Conservation (phyloP, 257 asterid genomes). For the Ajuga chamaepitys region DNA sequence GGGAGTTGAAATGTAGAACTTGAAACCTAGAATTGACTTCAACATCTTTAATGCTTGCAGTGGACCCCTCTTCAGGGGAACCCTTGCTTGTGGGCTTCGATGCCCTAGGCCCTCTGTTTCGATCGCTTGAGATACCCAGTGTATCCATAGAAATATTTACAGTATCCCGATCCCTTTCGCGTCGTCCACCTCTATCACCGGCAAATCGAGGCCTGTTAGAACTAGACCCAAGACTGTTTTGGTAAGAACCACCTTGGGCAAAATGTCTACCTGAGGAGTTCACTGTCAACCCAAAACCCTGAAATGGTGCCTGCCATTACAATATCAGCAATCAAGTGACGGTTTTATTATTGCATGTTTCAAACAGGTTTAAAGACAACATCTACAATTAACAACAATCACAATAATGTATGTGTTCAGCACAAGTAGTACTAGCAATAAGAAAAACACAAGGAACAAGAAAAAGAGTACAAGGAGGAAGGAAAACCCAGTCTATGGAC, state of each 20-base stretch:
- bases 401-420: neutral
- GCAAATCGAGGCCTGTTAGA: conserved; percentile 45
- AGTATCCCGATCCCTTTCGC: conserved; percentile 67
- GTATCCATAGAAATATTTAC: conserved; percentile 45
- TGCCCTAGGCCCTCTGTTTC: conserved; percentile 97
- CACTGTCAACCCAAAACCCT: conserved; percentile 60
- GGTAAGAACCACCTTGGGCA: conserved; percentile 54
- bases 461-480: neutral
- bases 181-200: conserved; percentile 68
- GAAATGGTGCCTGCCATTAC: conserved; percentile 56
- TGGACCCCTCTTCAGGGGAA: conserved; percentile 57
- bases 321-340: conserved; percentile 19
- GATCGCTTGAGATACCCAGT: conserved; percentile 59
- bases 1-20: conserved; percentile 50
- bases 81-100: conserved; percentile 61
- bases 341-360: conserved; percentile 5
- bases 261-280: conserved; percentile 58
- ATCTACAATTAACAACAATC: conserved; percentile 1
- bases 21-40: conserved; percentile 51
- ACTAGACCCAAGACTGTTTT: conserved; percentile 42
- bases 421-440: neutral
- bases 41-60: conserved; percentile 48
- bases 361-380: conserved; percentile 3
- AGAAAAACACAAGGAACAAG: neutral
- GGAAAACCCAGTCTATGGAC: neutral